Base-by-base conservation (phyloP, 768 basidiomycete genomes). In the Russula dissimulans region DNA sequence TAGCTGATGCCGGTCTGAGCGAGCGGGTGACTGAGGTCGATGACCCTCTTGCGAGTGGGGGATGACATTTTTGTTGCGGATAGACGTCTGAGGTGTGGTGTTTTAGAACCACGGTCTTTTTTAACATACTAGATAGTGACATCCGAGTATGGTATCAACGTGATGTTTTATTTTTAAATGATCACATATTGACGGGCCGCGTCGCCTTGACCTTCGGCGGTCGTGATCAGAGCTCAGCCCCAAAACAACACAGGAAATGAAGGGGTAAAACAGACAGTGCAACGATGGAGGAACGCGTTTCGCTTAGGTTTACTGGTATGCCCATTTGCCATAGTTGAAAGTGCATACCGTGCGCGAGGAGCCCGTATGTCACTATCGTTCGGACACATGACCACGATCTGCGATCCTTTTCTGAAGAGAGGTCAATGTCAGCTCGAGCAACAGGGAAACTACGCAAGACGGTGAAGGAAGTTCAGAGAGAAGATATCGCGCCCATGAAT, bases 1-100 rank as follows among this genome's bases (percentile, higher is more conserved):
- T 78, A 71, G 50, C 75, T 79, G 17, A 78, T 78, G 36, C 60
- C 59, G n/a, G 66, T 65, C 34, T 71, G 58, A 49, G 77, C 68
- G 62, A 87, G 74, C 14, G 72, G 69, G 62, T 84, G 82, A 4
- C 80, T 77, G 18, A 86, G 78, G 69, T 85, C 83, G 66, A 84
- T 70, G 61, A 79, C 66, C n/a, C 50, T 66, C 31, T 50, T 54
- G 62, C 14, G 42, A 34, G 48, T 17, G 54, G 54, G 59, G 54
- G 29, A 14, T 3, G 48, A 45, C 60, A 51, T 51, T 44, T 47
- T 46, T 17, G n/a, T 15, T 41, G 34, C 14, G 9, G 42, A 42
- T 31, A 49, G 22, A 51, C 42, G n/a, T 26, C 43, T 39, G 34
- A 36, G 34, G 10, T 36, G 34, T 36, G 34, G 34, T 36, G 34